These are phyloP conservation scores for Picea glauca DNA, from an alignment of 75 land plant genomes.

Conservation along the genomic window DNA sequence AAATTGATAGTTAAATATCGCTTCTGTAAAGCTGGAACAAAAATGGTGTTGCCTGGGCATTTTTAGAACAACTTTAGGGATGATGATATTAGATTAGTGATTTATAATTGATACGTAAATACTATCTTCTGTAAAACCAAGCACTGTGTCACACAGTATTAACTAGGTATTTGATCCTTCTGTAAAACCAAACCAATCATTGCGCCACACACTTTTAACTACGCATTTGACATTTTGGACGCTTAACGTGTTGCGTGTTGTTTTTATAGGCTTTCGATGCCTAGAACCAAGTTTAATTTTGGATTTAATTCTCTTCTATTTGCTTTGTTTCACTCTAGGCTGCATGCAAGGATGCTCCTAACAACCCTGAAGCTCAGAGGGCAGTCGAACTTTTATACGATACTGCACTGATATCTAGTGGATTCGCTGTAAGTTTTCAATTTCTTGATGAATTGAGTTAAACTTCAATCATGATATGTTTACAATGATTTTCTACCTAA, in stretches of 20 bases:
- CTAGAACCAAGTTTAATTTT: neutral
- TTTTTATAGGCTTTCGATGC: neutral
- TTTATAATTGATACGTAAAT: too few species aligned
- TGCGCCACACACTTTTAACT: too few species aligned
- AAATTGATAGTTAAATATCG: too few species aligned
- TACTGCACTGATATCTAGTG: slow-evolving; percentile 94
- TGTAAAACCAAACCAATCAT: too few species aligned
- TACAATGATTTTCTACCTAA: neutral
- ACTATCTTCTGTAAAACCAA: too few species aligned
- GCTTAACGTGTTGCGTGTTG: neutral
- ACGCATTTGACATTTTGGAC: neutral
- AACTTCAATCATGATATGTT: neutral
- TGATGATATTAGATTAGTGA: too few species aligned
- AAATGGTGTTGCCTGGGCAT: too few species aligned
- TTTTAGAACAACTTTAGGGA: too few species aligned
- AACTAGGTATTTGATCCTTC: too few species aligned
- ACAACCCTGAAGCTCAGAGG: slow-evolving; percentile 62
- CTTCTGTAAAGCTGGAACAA: too few species aligned
- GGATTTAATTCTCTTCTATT: neutral
- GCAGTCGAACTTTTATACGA: slow-evolving; percentile 84
- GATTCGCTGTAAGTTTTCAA: slow-evolving; percentile 68
- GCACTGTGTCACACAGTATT: too few species aligned
- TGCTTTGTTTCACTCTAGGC: slow-evolving; percentile 37
- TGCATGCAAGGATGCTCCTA: slow-evolving; percentile 76
- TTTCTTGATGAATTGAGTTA: neutral